These are phyloP conservation scores for Aspergillus felis DNA, from an alignment of 2,329 filamentous ascomycete species.

Conservation along the genomic window DNA sequence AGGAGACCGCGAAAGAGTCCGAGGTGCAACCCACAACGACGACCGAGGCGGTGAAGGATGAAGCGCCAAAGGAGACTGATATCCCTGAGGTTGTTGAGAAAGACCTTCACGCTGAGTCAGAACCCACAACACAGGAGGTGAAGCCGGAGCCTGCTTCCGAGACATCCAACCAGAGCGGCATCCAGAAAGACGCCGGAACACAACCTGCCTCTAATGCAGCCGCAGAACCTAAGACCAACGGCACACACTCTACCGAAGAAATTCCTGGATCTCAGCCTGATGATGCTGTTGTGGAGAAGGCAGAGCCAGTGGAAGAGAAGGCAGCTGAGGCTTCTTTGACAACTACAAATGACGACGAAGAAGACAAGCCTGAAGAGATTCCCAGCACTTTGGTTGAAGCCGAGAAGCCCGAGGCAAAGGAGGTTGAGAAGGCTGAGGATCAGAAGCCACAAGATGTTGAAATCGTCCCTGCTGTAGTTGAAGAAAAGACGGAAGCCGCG, in stretches of 20 bases:
- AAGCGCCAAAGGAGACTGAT: conserved; percentile 5
- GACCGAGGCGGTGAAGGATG: conserved; percentile 1
- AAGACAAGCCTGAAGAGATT: conserved; percentile 3
- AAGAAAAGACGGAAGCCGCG: background rate
- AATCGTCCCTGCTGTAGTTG: background rate
- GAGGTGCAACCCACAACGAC: conserved; percentile 2
- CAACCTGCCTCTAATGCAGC: conserved; percentile 4
- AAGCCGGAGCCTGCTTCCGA: conserved; percentile 6
- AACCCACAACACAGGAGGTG: conserved; percentile 7
- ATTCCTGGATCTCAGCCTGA: conserved; percentile 2
- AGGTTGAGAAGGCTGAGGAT: background rate
- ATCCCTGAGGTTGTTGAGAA: conserved; percentile 4
- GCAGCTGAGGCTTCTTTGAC: conserved; percentile 1
- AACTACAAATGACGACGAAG: background rate
- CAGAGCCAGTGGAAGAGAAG: conserved; percentile 1
- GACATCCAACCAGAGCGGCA: background rate
- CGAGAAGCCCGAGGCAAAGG: background rate
- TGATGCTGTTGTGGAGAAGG: conserved; percentile 1
- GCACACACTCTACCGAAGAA: conserved; percentile 5
- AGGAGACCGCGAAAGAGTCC: conserved; percentile 11
- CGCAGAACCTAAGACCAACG: conserved; percentile 11
- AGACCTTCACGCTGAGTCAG: background rate
- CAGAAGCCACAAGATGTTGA: background rate
- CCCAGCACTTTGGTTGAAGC: background rate
- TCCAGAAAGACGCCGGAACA: conserved; percentile 2